Conservation (phyloP, 2,329 filamentous ascomycete genomes). For the Fusarium azukiicola region DNA sequence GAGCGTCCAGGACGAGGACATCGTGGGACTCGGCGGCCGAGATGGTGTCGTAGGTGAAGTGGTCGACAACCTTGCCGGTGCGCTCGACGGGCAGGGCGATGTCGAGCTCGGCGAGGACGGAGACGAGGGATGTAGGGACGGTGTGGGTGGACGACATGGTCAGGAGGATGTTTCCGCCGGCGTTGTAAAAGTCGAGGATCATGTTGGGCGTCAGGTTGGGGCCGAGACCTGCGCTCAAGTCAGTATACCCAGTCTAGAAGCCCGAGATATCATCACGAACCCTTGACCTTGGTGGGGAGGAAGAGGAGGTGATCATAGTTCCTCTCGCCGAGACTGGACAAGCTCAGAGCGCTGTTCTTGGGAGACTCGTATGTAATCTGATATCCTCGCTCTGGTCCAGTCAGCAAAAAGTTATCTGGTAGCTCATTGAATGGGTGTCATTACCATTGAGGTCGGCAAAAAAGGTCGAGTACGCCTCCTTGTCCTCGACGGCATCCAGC, state of each 20-base stretch:
- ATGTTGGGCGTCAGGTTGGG: slow-evolving; percentile 92
- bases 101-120: slow-evolving; percentile 92
- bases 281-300: slow-evolving; percentile 94
- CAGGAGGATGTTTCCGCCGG: slow-evolving; percentile 94
- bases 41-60: slow-evolving; percentile 93
- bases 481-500: slow-evolving; percentile 90
- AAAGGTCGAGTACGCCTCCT: slow-evolving; percentile 91
- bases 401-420: slow-evolving; percentile 41
- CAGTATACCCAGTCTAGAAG: slow-evolving; percentile 28
- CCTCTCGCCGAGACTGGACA: slow-evolving; percentile 93
- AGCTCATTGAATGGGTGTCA: slow-evolving; percentile 50
- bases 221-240: slow-evolving; percentile 83
- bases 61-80: slow-evolving; percentile 92
- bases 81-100: slow-evolving; percentile 93
- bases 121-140: slow-evolving; percentile 86
- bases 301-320: slow-evolving; percentile 95
- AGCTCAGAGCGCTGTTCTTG: slow-evolving; percentile 87
- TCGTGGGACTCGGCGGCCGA: slow-evolving; percentile 93
- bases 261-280: slow-evolving; percentile 66
- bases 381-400: slow-evolving; percentile 87
- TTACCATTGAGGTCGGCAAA: slow-evolving; percentile 85
- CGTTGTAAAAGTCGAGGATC: slow-evolving; percentile 95
- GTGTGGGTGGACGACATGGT: slow-evolving; percentile 87
- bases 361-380: slow-evolving; percentile 90
- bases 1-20: slow-evolving; percentile 88